A percentile compares a stretch with the other conserved stretches of the same genome.
Evolutionary conservation across 192 early-diverging fungal species (phyloP).

Genomic region (Linnemannia elongata): DNA sequence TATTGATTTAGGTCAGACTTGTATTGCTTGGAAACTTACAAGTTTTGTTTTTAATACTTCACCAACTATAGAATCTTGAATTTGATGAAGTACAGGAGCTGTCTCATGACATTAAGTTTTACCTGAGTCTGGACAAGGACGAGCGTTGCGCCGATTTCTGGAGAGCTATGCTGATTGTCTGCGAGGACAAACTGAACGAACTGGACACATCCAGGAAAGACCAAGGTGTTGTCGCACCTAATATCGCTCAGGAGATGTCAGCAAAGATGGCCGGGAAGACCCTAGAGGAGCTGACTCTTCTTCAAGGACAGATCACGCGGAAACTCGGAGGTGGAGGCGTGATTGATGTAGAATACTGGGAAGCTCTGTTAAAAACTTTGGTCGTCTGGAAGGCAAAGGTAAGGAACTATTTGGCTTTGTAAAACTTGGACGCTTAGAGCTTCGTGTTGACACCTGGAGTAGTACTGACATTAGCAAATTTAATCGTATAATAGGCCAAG

Average conservation of each 20-base stretch:
- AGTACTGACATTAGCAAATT: neutral
- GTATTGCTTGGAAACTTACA: neutral
- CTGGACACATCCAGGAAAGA: slow-evolving; percentile 37
- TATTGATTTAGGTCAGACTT: neutral
- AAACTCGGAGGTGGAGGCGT: slow-evolving; percentile 76
- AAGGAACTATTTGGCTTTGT: neutral
- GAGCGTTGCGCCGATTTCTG: slow-evolving; percentile 86
- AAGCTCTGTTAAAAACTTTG: slow-evolving; percentile 79
- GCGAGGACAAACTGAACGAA: slow-evolving; percentile 75
- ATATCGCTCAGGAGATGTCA: slow-evolving; percentile 75
- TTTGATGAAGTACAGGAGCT: slow-evolving; percentile 83
- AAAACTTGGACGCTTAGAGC: neutral
- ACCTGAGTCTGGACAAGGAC: slow-evolving; percentile 86
- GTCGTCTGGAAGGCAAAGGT: slow-evolving; percentile 88
- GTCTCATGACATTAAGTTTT: slow-evolving; percentile 89
- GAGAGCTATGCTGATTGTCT: slow-evolving; percentile 87
- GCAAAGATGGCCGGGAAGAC: slow-evolving; percentile 81
- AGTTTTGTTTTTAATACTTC: neutral
- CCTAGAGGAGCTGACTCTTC: slow-evolving; percentile 74
- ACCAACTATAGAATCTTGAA: slow-evolving; percentile 68
- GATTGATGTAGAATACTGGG: slow-evolving; percentile 98
- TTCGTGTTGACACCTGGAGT: neutral
- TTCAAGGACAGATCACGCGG: slow-evolving; percentile 81
- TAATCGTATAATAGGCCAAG: slow-evolving; percentile 56
- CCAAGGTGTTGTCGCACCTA: slow-evolving; percentile 59